phyloP scores from a whole-genome alignment of 2,329 filamentous ascomycete species.

The Coniochaeta pulveracea region DNA sequence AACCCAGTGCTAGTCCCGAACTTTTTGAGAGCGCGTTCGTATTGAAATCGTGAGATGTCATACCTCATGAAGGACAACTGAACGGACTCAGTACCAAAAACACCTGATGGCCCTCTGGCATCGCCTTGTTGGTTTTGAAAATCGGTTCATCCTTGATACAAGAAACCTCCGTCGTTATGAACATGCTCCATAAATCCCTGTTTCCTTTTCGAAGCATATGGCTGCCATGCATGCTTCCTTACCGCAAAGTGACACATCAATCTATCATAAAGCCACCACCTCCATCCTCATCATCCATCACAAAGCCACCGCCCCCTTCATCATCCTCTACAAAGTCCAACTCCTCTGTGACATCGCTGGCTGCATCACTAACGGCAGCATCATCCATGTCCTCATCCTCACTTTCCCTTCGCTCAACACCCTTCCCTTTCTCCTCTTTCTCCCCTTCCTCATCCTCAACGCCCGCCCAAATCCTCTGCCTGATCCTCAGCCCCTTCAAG shows the following conservation, averaged over 20 bases:
- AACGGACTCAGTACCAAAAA: too few species aligned
- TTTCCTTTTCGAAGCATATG: too few species aligned
- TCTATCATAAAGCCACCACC: conserved; percentile 13
- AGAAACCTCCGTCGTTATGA: too few species aligned
- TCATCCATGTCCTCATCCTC: conserved; percentile 10
- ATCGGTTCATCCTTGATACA: too few species aligned
- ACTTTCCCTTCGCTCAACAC: conserved; percentile 8
- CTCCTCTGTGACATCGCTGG: conserved; percentile 19
- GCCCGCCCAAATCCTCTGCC: conserved; percentile 57
- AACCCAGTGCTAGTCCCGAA: too few species aligned
- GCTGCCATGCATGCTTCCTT: too few species aligned
- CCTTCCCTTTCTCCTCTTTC: conserved; percentile 13
- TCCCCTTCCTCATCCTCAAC: conserved; percentile 36
- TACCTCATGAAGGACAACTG: too few species aligned
- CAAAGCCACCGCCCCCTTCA: conserved; percentile 17
- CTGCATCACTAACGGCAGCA: conserved; percentile 15
- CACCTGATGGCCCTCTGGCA: too few species aligned
- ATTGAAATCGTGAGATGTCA: too few species aligned
- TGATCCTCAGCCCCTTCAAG: conserved; percentile 64
- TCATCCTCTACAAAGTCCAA: conserved; percentile 18
- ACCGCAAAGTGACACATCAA: conserved; percentile 5
- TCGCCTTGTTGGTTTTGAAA: too few species aligned
- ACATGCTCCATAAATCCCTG: too few species aligned
- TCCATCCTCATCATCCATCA: conserved; percentile 12
- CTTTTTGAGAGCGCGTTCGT: too few species aligned